Conservation (phyloP, 1,284 basidiomycete species). For the Cutaneotrichosporon spelunceum region DNA sequence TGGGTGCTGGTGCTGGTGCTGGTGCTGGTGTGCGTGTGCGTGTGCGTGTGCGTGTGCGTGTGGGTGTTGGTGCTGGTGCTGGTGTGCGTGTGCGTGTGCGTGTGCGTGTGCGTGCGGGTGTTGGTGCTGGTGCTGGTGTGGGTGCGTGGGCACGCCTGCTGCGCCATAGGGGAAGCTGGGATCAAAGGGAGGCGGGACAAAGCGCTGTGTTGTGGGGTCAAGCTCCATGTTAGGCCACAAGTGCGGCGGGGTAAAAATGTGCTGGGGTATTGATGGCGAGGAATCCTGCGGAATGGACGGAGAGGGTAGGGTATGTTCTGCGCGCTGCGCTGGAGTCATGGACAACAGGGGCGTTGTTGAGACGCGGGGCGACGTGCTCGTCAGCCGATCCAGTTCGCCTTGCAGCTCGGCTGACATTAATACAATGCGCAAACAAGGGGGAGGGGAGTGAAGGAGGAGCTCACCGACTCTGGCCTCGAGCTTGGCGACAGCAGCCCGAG, state of each 20-base stretch:
- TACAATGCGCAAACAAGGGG: not conserved
- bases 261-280: not conserved
- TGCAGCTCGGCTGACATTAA: constrained; percentile 28
- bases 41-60: not conserved
- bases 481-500: constrained; percentile 21
- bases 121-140: constrained; percentile 1
- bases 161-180: not conserved
- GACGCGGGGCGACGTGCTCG: not conserved
- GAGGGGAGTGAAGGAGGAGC: constrained; percentile 18
- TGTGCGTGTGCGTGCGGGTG: not conserved
- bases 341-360: not conserved
- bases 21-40: too few species aligned
- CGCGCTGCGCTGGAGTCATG: not conserved
- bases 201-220: not conserved
- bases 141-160: not conserved
- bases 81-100: not conserved
- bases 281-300: not conserved
- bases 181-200: not conserved
- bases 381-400: constrained; percentile 13
- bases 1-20: not conserved
- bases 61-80: not conserved
- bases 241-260: not conserved
- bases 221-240: not conserved
- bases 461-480: constrained; percentile 40
- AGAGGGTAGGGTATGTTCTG: not conserved